Base-by-base conservation (phyloP, 2,329 filamentous ascomycete species). In the Nemania sp. region DNA sequence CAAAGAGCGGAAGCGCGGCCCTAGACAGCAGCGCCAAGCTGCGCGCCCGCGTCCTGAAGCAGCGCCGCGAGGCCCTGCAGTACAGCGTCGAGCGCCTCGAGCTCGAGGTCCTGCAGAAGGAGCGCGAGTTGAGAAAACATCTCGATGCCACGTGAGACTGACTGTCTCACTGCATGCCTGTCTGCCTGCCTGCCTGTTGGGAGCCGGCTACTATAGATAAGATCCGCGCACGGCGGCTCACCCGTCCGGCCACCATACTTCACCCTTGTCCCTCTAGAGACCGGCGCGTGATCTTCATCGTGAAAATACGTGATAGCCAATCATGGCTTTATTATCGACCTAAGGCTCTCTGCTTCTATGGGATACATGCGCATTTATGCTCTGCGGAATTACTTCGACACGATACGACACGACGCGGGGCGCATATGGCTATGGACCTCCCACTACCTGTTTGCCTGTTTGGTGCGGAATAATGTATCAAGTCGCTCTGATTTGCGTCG, bases 61-160 rank as follows among this genome's bases (percentile, higher is more conserved):
- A 94, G 83, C 91, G 93, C 80, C 95, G 93, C 80, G 93, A 97
- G 80, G 88, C 93, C 57, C 81, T 97, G 73, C 90, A 92, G 78
- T 97, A 97, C 82, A 91, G 93, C 29, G 93, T 97, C 20, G 93
- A 96, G 77, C 87, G 94, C 68, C 80, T 98, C 72, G 93, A 96
- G 83, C 78, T 97, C 75, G 93, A 97, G 82, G 92, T 93, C n/a
- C 86, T 89, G 73, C 94, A 97, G 76, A 89, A 88, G 79, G 87
- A 89, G 80, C 81, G 87, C 69, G 87, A 90, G 79, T 73, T 89
- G 74, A 79, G 85, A 72, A 83, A 85, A 78, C 79, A 84, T 69
- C 71, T 88, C 52, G 84, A 85, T 63, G 70, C 75, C 5, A 71
- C 77, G n/a, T 79, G 75, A 77, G 13, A 32, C 29, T 8, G n/a